Evolutionary conservation across 768 basidiomycete genomes (phyloP).

Genomic region (Hericium erinaceus): DNA sequence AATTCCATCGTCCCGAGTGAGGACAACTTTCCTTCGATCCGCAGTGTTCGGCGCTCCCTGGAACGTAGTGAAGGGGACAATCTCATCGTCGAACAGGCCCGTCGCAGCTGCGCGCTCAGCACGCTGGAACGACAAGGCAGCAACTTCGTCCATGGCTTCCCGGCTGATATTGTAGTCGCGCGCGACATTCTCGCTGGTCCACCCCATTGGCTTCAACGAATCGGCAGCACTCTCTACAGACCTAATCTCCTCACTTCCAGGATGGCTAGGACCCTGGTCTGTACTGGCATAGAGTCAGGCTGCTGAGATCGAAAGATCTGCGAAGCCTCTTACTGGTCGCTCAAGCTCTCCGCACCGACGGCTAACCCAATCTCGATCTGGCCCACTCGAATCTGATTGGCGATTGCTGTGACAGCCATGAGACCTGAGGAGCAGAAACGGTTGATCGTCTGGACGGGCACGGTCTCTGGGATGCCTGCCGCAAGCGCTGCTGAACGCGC

Average conservation of each 20-base stretch:
- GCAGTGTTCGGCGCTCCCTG: conserved; percentile 18
- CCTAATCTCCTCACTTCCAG: conserved; percentile 53
- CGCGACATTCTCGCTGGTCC: conserved; percentile 86
- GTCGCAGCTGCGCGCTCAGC: conserved; percentile 66
- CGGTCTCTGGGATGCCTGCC: conserved; percentile 72
- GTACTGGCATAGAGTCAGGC: conserved; percentile 10
- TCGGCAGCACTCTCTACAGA: conserved; percentile 47
- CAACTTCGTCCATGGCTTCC: conserved; percentile 67
- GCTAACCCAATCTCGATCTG: conserved; percentile 77
- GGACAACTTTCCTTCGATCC: conserved; percentile 31
- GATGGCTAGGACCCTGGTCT: conserved; percentile 59
- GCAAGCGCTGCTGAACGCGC: conserved; percentile 68
- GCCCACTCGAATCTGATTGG: conserved; percentile 65
- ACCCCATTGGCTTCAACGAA: conserved; percentile 70
- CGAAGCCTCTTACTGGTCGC: conserved; percentile 39
- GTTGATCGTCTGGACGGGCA: conserved; percentile 67
- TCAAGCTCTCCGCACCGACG: conserved; percentile 84
- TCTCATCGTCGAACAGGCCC: conserved; percentile 59
- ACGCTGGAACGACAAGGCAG: conserved; percentile 67
- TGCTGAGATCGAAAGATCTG: conserved; percentile 19
- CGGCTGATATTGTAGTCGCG: conserved; percentile 61
- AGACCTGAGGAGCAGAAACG: conserved; percentile 79
- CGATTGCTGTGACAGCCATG: conserved; percentile 73
- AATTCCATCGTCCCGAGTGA: conserved; percentile 71
- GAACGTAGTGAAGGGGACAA: conserved; percentile 65